Base-by-base conservation (phyloP, 2,329 filamentous ascomycete genomes). In the Colletotrichum cordylinicola region DNA sequence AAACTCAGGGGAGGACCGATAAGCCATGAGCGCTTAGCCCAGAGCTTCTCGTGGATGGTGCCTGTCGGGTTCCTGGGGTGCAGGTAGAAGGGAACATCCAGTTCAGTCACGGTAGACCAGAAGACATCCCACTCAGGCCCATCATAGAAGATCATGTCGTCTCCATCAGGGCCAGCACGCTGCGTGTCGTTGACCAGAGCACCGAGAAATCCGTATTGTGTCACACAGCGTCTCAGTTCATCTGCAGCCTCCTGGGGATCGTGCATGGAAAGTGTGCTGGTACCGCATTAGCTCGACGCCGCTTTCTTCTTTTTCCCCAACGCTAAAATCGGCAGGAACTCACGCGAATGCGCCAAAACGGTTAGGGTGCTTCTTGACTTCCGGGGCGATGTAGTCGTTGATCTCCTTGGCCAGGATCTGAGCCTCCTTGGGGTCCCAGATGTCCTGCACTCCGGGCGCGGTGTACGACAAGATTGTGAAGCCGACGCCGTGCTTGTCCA, bases 151-250 rank as follows among this genome's bases (percentile, higher is more conserved):
- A 52, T 52, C 43, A 52, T 52, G n/a, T 52, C 43, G 6, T 52
- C 43, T 24, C 43, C 43, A 3, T 52, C 43, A 13, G n/a, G 0
- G 0, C 43, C 43, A 1, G 43, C 43, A 52, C 43, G 43, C 43
- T 52, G 43, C 0, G 43, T 52, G 43, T 52, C 43, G 43, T 52
- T 52, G n/a, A 52, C 43, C 13, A 52, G 43, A 21, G 88, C 91
- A 3, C 92, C 92, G 75, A 90, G 88, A 84, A 93, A 93, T n/a
- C 91, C 91, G 64, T 89, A 85, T 74, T 91, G 82, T 3, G 84
- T 88, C 7, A 93, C 89, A 67, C 88, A 91, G 64, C 90, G 86
- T 61, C 82, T 81, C 2, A 92, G 83, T 77, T 92, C 90, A 2
- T 81, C 83, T 52, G 43, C 43, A 52, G 43, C 43, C 43, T 52